Percentiles rank a stretch among this genome's conserved stretches.
These are phyloP conservation scores for Puya raimondii DNA, from an alignment of 176 grass and related monocot species.

Conservation along the genomic window DNA sequence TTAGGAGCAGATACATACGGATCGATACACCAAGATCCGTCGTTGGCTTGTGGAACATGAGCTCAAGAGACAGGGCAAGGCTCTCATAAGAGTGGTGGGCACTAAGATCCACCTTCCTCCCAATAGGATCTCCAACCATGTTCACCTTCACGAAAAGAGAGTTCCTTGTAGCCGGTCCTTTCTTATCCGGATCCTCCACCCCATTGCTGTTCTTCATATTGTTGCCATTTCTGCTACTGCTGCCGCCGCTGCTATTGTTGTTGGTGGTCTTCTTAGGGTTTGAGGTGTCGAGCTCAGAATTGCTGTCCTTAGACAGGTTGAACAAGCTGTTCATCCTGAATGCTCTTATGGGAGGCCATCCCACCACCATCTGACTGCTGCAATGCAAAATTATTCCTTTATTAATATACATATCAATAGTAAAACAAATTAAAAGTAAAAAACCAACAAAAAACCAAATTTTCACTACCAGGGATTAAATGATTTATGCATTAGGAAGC, in stretches of 20 bases:
- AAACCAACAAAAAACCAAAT: neutral
- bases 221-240: neutral
- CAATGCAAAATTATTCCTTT: neutral
- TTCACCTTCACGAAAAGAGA: slow-evolving; percentile 36
- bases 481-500: too few relatives aligned
- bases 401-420: neutral
- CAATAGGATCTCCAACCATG: slow-evolving; percentile 42
- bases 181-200: neutral
- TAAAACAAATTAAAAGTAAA: neutral
- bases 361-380: slow-evolving; percentile 34
- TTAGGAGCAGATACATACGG: neutral
- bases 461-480: neutral
- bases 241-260: neutral
- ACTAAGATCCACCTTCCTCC: slow-evolving; percentile 37
- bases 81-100: slow-evolving; percentile 32
- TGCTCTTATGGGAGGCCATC: slow-evolving; percentile 39
- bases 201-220: neutral
- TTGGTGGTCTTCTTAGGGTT: slow-evolving; percentile 15
- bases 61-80: slow-evolving; percentile 23
- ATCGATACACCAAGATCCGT: neutral
- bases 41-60: slow-evolving; percentile 33
- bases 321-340: slow-evolving; percentile 44
- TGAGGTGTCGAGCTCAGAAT: neutral
- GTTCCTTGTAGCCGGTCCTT: neutral
- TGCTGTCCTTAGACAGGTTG: slow-evolving; percentile 27